Evolutionary conservation across 345 rosid genomes (phyloP).

Genomic region (Dimocarpus longan): DNA sequence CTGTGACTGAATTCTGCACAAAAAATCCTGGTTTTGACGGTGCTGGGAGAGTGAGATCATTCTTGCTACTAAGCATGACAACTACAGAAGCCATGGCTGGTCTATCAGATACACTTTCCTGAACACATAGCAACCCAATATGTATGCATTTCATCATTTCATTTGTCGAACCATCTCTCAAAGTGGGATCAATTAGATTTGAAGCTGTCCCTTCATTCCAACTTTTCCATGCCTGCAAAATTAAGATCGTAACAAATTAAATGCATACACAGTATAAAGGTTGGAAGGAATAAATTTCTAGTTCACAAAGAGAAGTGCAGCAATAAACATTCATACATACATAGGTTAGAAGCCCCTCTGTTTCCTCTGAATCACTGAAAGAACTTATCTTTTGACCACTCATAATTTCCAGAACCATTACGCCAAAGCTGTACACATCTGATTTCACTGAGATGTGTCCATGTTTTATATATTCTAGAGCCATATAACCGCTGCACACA

Average conservation of each 20-base stretch:
- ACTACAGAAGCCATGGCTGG: conserved; percentile 37
- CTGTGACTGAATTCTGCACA: neutral
- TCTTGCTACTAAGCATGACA: conserved; percentile 29
- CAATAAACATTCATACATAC: neutral
- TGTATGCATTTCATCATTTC: conserved; percentile 34
- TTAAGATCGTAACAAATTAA: neutral
- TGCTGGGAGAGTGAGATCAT: conserved; percentile 23
- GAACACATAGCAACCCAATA: conserved; percentile 38
- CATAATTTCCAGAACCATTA: neutral
- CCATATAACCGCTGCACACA: neutral
- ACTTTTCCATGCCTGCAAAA: conserved; percentile 32
- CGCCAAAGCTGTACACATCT: neutral
- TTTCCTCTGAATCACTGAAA: neutral
- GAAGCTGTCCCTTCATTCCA: conserved; percentile 32
- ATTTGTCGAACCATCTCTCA: conserved; percentile 13
- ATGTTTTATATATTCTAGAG: neutral
- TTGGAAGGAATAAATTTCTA: too few species aligned
- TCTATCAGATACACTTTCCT: conserved; percentile 28
- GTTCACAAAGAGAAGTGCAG: too few species aligned
- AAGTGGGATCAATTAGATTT: conserved; percentile 28
- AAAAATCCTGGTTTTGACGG: conserved; percentile 31
- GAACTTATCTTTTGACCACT: neutral
- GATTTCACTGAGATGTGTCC: neutral
- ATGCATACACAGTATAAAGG: too few species aligned
- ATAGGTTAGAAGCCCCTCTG: neutral